These are phyloP conservation scores for Aspergillus thermomutatus DNA, from an alignment of 2,329 filamentous ascomycete genomes.

Conservation along the genomic window DNA sequence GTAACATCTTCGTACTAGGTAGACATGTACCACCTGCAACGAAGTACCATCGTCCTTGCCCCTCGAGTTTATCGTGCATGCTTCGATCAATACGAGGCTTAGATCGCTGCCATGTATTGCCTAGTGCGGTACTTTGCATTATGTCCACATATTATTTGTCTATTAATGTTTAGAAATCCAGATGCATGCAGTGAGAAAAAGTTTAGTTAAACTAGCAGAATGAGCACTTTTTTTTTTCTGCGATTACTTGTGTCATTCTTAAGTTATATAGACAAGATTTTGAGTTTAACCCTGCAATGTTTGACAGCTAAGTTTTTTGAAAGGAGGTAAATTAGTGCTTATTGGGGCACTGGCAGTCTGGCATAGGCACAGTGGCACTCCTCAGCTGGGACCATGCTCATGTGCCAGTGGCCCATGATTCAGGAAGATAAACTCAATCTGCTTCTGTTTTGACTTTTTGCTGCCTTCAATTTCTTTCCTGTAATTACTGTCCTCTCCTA, in stretches of 20 bases:
- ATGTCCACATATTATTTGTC: neutral
- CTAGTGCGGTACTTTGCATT: neutral
- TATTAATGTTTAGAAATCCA: neutral
- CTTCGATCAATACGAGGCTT: slow-evolving; percentile 7
- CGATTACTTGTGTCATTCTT: neutral
- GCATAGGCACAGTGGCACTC: no score
- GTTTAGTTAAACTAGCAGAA: neutral
- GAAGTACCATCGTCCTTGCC: neutral
- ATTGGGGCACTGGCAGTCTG: no score
- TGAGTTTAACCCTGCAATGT: neutral
- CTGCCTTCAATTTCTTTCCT: no score
- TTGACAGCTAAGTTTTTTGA: neutral
- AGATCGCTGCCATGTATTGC: neutral
- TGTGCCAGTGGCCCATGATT: neutral
- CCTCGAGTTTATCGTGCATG: slow-evolving; percentile 11
- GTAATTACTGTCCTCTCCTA: neutral
- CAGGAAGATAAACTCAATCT: neutral
- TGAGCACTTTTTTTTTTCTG: neutral
- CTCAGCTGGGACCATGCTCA: neutral
- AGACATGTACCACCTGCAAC: neutral
- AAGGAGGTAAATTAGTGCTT: no score
- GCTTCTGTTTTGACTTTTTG: neutral
- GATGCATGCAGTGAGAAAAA: slow-evolving; percentile 1
- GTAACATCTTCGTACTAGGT: neutral
- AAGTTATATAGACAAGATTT: neutral